Base-by-base conservation (phyloP, 495 filamentous ascomycete genomes). In the Lasiosphaeria ovina region DNA sequence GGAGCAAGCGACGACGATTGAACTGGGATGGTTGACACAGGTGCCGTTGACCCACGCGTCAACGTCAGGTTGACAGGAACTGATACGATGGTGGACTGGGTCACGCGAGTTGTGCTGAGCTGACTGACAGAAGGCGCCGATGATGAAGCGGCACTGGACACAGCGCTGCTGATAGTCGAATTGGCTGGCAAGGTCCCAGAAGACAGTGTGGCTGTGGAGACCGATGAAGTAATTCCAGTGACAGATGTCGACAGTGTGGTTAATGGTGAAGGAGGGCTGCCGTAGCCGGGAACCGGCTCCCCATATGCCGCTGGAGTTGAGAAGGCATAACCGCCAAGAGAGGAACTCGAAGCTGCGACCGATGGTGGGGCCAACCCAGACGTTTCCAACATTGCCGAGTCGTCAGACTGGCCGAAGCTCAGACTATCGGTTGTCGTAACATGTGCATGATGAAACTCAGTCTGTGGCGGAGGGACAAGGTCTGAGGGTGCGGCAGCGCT, bases 361-460 rank as follows among this genome's bases (percentile, higher is more conserved):
- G 24, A 24, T 24, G 24, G 24, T 24, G 24, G 24, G 24, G 24
- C 0, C 24, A 2, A 24, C 24, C 24, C 24, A 24, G 24, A 24
- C 24, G 24, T 24, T 24, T 24, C 24, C 24, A 24, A 24, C 24
- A 24, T 10, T 14, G 38, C 34, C 34, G n/a, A 16, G 3, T 55
- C 36, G 3, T 11, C 17, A 16, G 38, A 7, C 35, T 32, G 54
- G 38, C 7, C 42, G 2, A 40, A 24, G 54, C 34, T 47, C 11
- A 17, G n/a, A 2, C 16, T 3, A 8, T 24, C 35, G 10, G 56
- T 55, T 10, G 52, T 53, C 16, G 31, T n/a, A 4, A 44, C 44
- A 34, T 57, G 54, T 6, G 6, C 45, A 5, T 60, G 58, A 34
- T 60, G 51, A 38, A 70, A 56, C 24, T 70, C 65, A 4, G 68